phyloP scores from a whole-genome alignment of 495 filamentous ascomycete species.

The Clohesyomyces aquaticus region DNA sequence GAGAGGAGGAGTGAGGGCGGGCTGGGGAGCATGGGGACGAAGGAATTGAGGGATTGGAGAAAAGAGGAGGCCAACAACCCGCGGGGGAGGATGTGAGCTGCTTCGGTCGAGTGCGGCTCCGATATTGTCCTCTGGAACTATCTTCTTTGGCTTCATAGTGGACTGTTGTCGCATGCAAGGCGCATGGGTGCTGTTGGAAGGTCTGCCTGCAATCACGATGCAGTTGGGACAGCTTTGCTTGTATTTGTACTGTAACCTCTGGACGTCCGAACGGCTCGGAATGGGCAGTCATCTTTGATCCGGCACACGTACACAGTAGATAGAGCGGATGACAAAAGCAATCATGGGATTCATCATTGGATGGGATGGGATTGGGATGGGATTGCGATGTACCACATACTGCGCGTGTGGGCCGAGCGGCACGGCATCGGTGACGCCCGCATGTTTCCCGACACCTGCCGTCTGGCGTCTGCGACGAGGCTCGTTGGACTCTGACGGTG shows the following conservation, averaged over 20 bases:
- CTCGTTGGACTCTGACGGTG: no score
- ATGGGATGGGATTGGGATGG: not conserved
- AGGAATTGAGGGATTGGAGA: constrained; percentile 84
- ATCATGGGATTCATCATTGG: not conserved
- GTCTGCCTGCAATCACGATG: no score
- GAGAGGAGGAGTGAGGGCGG: constrained; percentile 89
- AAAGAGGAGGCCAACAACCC: constrained; percentile 83
- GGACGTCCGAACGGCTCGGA: no score
- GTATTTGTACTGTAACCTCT: not conserved
- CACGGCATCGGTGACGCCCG: no score
- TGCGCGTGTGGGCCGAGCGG: no score
- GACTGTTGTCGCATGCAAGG: not conserved
- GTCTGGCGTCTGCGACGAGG: no score
- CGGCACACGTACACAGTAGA: not conserved
- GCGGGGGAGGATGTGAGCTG: constrained; percentile 65
- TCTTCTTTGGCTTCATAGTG: not conserved
- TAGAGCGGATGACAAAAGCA: not conserved
- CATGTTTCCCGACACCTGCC: no score
- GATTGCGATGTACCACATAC: no score
- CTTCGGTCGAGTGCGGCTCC: no score
- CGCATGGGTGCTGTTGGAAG: no score
- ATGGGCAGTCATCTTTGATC: no score
- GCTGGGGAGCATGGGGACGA: constrained; percentile 83
- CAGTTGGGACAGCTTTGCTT: not conserved
- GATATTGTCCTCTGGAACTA: no score